Conservation (phyloP, 805 yeast genomes). For the Scheffersomyces ergatensis region DNA sequence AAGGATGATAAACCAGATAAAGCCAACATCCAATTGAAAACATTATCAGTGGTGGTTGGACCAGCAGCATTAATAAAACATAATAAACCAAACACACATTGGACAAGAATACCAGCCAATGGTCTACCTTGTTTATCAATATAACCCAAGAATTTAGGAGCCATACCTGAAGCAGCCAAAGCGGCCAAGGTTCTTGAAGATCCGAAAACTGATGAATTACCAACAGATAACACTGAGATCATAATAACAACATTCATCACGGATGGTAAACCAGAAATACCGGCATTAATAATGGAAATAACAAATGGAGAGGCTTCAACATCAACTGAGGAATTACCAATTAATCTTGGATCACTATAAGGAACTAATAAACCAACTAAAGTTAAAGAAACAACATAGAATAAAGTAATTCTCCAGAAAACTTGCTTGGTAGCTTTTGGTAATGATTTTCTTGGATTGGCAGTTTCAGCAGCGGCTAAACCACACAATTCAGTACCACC, state of each 20-base stretch:
- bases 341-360: slow-evolving; percentile 19
- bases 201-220: slow-evolving; percentile 67
- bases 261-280: slow-evolving; percentile 61
- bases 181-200: slow-evolving; percentile 67
- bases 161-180: slow-evolving; percentile 59
- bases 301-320: slow-evolving; percentile 83
- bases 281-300: slow-evolving; percentile 63
- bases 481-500: slow-evolving; percentile 37
- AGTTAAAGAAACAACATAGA: slow-evolving; percentile 27
- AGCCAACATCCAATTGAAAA: slow-evolving; percentile 65
- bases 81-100: slow-evolving; percentile 56
- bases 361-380: slow-evolving; percentile 24
- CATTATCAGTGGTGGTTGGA: slow-evolving; percentile 48
- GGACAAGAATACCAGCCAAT: slow-evolving; percentile 50
- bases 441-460: slow-evolving; percentile 28
- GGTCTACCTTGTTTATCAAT: slow-evolving; percentile 72
- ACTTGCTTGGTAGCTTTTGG: slow-evolving; percentile 37
- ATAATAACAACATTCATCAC: slow-evolving; percentile 69
- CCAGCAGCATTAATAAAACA: slow-evolving; percentile 57
- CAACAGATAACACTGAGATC: slow-evolving; percentile 69
- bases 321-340: slow-evolving; percentile 42
- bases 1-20: slow-evolving; percentile 60
- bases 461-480: slow-evolving; percentile 35
- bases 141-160: slow-evolving; percentile 58
- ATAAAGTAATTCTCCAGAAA: slow-evolving; percentile 35